These are phyloP conservation scores for Wickerhamiella brachini DNA, from an alignment of 805 yeast species.

Conservation along the genomic window DNA sequence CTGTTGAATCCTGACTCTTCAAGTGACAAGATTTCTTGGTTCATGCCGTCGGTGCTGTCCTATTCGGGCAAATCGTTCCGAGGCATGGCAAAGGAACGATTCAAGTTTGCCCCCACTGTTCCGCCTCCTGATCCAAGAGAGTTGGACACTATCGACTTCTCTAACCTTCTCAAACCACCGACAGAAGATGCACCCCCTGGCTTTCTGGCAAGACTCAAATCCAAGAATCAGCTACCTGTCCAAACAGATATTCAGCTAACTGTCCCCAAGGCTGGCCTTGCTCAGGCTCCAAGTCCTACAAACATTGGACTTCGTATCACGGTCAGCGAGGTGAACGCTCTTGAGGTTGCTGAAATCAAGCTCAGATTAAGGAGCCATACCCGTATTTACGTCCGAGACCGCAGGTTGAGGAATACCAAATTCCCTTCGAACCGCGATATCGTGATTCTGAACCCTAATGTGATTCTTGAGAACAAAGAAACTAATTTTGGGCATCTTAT, in stretches of 20 bases:
- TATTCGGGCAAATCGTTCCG: neutral
- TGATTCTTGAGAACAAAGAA: neutral
- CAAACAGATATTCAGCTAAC: neutral
- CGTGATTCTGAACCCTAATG: neutral
- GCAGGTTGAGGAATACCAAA: neutral
- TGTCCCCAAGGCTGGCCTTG: neutral
- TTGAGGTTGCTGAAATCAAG: neutral
- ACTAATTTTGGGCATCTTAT: neutral
- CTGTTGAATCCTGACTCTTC: neutral
- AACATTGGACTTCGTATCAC: neutral
- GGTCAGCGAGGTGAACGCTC: neutral
- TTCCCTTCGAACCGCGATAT: neutral
- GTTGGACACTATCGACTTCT: neutral
- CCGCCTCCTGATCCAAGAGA: neutral
- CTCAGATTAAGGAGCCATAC: neutral
- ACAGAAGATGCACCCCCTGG: neutral
- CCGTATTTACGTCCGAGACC: neutral
- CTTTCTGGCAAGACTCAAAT: neutral
- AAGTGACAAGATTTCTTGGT: neutral
- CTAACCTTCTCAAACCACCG: neutral
- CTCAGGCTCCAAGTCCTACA: neutral
- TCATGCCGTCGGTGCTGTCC: neutral
- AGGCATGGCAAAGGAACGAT: neutral
- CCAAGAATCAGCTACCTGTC: neutral
- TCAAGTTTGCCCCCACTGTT: neutral